Base-by-base conservation (phyloP, 139 green algal species). In the Chlamydomonas schloesseri region DNA sequence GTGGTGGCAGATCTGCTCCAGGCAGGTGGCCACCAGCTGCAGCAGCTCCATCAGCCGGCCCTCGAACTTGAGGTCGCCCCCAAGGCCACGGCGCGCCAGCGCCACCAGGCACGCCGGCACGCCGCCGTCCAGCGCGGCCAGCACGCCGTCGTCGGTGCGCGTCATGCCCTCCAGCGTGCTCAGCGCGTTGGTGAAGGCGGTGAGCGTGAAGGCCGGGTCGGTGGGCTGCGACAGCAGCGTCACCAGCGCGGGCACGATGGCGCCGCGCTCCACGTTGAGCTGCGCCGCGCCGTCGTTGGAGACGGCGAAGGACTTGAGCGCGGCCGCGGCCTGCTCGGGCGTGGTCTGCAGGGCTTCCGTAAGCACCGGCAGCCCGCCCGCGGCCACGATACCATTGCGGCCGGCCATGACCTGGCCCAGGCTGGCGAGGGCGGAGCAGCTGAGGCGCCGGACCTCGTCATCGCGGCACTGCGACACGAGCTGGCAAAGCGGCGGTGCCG, bases 381-480 rank as follows among this genome's bases (percentile, higher is more conserved):
- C 69, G 3, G 57, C 55, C 34, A 90, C 86, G n/a, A 92, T 86
- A 37, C 75, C 69, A 31, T 89, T 53, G 20, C 89, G 69, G 3
- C 85, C 89, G 8, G 78, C 69, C 47, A 83, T 80, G 9, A 91
- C 79, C 79, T 89, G 83, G 31, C 74, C 81, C 53, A 92, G 36
- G 89, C 89, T 92, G 28, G 68, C 81, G 70, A 92, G 89, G 20
- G 74, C 80, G 34, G 76, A 78, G 57, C 88, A 92, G 57, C 83
- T 86, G 47, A 92, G 89, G 29, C 64, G 64, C 46, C 83, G 80
- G 26, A 92, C 89, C 81, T 90, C 89, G 24, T 37, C 50, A 37
- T 84, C 67, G 23, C 62, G 31, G 60, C 33, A 74, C 73, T 86
- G n/a, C 3, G 18, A 31, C 26, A 90, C 36, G 46, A 92, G 74